Evolutionary conservation across 768 basidiomycete species (phyloP), one percentile per base, ranked within the genome.

Genomic region (Phylloporus scabripes): DNA sequence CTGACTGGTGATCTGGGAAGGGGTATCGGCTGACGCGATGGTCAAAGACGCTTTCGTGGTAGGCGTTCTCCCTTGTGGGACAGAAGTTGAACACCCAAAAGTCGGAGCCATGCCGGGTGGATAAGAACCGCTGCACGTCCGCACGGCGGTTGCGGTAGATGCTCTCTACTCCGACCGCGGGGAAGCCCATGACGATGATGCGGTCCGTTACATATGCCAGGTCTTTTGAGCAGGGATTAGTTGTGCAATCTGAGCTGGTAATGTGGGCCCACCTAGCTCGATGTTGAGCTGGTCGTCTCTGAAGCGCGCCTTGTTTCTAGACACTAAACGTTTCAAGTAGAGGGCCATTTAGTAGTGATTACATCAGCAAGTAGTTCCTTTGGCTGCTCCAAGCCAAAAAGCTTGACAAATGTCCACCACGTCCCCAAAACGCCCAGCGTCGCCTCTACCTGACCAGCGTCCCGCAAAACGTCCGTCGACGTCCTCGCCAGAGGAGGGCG

Each of bases 21-120:
- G 92, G 92, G 60, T 86, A 92, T 45, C 91, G 72, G 57, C 85
- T 89, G 15, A 92, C 85, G 36, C 87, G 73, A 7, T 83, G 81
- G 11, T 77, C 76, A 61, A 93, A 93, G 32, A 83, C 68, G 40
- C 69, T 67, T 2, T 83, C 70, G 3, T 82, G 77, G 64, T 95
- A 95, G 6, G 81, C 76, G 61, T 93, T 93, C 66, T 93, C 92
- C 53, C 72, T 74, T 7, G 83, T 58, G 0, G 91, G 90, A 55
- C 91, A 93, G 51, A 93, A 82, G 64, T 95, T 93, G 75, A 89
- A 92, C 9, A 93, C 79, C 83, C 89, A 87, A 62, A 80, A 93
- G 59, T 89, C 82, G 58, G 81, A 75, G 5, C 80, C 79, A 59
- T 92, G 89, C 40, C 83, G 73, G 46, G 80, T 71, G 23, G 87